phyloP scores from a whole-genome alignment of 257 asterid genomes.

The Fraxinus excelsior region DNA sequence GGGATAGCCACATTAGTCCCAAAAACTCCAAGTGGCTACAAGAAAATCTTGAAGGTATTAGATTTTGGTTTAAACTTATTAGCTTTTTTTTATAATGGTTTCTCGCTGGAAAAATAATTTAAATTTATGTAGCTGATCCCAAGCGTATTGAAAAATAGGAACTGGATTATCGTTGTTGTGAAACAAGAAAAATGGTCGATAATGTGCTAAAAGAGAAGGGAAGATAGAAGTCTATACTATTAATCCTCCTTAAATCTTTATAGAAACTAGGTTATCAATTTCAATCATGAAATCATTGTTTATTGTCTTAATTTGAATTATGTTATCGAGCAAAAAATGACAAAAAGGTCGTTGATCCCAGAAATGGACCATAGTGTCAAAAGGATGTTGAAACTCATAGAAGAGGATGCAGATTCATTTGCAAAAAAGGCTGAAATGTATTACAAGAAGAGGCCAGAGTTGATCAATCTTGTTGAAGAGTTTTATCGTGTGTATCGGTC shows the following conservation, averaged over 20 bases:
- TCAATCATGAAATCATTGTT: conserved; percentile 7
- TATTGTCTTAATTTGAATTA: too few relatives aligned
- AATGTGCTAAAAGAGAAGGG: neutral
- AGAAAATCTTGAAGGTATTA: conserved; percentile 55
- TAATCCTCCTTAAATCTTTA: too few relatives aligned
- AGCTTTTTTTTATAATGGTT: too few relatives aligned
- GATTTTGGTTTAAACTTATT: neutral
- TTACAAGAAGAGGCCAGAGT: conserved; percentile 70
- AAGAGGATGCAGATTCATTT: conserved; percentile 79
- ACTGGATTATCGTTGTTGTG: too few relatives aligned
- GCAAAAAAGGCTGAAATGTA: conserved; percentile 75
- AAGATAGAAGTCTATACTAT: neutral
- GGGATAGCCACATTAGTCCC: conserved; percentile 68
- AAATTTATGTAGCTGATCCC: neutral
- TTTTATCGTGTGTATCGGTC: conserved; percentile 63
- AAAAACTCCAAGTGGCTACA: conserved; percentile 70
- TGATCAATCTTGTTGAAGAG: conserved; percentile 66
- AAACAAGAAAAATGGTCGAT: too few relatives aligned
- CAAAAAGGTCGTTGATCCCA: conserved; percentile 37
- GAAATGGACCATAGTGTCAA: conserved; percentile 73
- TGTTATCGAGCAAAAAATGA: conserved; percentile 32
- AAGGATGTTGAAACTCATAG: conserved; percentile 68
- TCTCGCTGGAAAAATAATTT: neutral
- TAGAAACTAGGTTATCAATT: too few relatives aligned
- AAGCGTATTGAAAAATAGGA: neutral